phyloP scores from a whole-genome alignment of 2,329 filamentous ascomycete genomes.

The Penicillium sp. region DNA sequence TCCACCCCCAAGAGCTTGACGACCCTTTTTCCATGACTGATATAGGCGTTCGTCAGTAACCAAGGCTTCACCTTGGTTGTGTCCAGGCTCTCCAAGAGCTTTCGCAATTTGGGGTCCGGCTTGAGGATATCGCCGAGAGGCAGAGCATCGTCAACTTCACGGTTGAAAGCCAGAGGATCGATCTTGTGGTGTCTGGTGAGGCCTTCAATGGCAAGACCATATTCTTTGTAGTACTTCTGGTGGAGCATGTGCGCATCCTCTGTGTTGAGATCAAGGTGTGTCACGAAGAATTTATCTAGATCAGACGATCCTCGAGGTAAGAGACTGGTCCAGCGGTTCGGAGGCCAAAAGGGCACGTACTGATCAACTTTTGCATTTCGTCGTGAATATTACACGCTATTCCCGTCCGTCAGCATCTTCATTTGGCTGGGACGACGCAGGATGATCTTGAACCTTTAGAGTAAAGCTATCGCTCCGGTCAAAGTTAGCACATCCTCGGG shows the following conservation, averaged over 20 bases:
- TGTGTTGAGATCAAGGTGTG: conserved; percentile 65
- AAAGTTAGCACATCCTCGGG: conserved; percentile 9
- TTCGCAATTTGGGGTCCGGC: conserved; percentile 67
- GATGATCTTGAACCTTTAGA: conserved; percentile 58
- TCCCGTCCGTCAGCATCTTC: conserved; percentile 11
- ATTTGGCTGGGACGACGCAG: not conserved
- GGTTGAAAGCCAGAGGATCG: conserved; percentile 89
- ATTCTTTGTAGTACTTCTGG: conserved; percentile 87
- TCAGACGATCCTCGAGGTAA: conserved; percentile 21
- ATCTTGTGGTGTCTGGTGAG: conserved; percentile 92
- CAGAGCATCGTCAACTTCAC: conserved; percentile 88
- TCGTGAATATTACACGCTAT: conserved; percentile 74
- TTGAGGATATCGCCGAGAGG: conserved; percentile 80
- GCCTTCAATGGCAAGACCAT: conserved; percentile 95
- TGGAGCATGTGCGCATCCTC: conserved; percentile 83
- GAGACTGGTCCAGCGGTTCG: conserved; percentile 40
- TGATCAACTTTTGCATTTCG: conserved; percentile 78
- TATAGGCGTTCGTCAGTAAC: conserved; percentile 95
- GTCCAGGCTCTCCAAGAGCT: conserved; percentile 76
- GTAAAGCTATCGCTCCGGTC: conserved; percentile 55
- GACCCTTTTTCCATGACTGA: conserved; percentile 79
- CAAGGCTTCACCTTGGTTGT: conserved; percentile 76
- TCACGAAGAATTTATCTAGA: conserved; percentile 54
- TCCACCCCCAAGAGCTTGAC: conserved; percentile 74
- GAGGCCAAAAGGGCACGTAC: conserved; percentile 24